phyloP scores from a whole-genome alignment of 768 basidiomycete genomes.

The Pulveroboletus ravenelii region DNA sequence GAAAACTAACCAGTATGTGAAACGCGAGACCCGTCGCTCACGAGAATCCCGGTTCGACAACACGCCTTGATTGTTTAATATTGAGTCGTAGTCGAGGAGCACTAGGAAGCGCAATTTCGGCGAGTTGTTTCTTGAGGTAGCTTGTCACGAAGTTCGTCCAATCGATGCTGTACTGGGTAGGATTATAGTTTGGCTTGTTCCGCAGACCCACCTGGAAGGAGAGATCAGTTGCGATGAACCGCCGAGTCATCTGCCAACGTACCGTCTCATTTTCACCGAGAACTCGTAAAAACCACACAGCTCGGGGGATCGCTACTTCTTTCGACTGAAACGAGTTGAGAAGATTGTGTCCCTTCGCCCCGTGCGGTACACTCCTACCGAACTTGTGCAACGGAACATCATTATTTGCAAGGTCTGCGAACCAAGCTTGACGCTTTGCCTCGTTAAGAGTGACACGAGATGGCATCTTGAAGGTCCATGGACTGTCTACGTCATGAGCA shows the following conservation, averaged over 20 bases:
- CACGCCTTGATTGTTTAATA: slow-evolving; percentile 78
- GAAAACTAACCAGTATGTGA: slow-evolving; percentile 62
- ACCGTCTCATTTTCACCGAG: slow-evolving; percentile 87
- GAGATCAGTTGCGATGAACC: background rate
- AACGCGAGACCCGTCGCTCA: slow-evolving; percentile 74
- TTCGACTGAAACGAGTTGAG: slow-evolving; percentile 74
- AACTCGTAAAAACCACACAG: slow-evolving; percentile 84
- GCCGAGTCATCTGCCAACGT: slow-evolving; percentile 3
- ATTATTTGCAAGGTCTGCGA: slow-evolving; percentile 76
- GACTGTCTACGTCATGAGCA: slow-evolving; percentile 24
- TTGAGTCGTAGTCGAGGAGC: slow-evolving; percentile 71
- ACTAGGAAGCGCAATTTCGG: slow-evolving; percentile 74
- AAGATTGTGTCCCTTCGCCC: slow-evolving; percentile 79
- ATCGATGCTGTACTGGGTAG: slow-evolving; percentile 77
- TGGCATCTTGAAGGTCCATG: slow-evolving; percentile 72
- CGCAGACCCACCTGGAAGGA: slow-evolving; percentile 58
- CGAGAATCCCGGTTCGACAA: slow-evolving; percentile 66
- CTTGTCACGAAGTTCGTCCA: slow-evolving; percentile 80
- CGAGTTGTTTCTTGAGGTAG: slow-evolving; percentile 79
- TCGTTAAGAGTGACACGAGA: slow-evolving; percentile 80
- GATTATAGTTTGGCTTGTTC: slow-evolving; percentile 76
- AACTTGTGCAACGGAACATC: slow-evolving; percentile 76
- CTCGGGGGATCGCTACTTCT: slow-evolving; percentile 73
- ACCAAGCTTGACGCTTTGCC: slow-evolving; percentile 73
- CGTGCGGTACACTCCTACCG: slow-evolving; percentile 82